Conservation (phyloP, 2,329 filamentous ascomycete genomes). For the Magnaporthiopsis rhizophila region DNA sequence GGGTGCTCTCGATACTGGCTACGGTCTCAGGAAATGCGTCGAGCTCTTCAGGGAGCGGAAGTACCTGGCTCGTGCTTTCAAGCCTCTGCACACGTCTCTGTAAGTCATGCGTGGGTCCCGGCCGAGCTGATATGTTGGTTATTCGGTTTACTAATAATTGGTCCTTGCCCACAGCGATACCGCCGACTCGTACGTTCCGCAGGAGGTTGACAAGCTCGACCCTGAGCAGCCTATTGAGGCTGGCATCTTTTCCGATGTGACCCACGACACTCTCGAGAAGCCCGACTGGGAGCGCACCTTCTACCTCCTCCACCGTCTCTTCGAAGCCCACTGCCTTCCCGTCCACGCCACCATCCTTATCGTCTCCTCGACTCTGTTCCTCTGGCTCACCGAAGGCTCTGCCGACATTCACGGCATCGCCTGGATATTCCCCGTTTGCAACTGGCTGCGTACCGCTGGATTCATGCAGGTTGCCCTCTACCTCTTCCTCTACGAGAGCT, state of each 20-base stretch:
- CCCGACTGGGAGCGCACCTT: slow-evolving; percentile 49
- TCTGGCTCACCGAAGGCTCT: slow-evolving; percentile 41
- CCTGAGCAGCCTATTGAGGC: slow-evolving; percentile 34
- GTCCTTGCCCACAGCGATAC: slow-evolving; percentile 27
- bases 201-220: slow-evolving; percentile 29
- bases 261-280: slow-evolving; percentile 39
- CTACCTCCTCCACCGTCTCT: slow-evolving; percentile 58
- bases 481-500: slow-evolving; percentile 59
- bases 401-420: slow-evolving; percentile 43
- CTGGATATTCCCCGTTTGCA: slow-evolving; percentile 54
- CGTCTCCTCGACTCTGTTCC: slow-evolving; percentile 53
- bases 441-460: slow-evolving; percentile 49
- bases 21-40: slow-evolving; percentile 49
- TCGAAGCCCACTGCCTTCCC: slow-evolving; percentile 66
- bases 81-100: slow-evolving; percentile 45
- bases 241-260: slow-evolving; percentile 48
- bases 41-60: slow-evolving; percentile 51
- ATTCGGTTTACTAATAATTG: background rate
- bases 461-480: slow-evolving; percentile 57
- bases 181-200: slow-evolving; percentile 39
- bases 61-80: slow-evolving; percentile 45
- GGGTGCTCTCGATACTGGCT: slow-evolving; percentile 64
- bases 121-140: background rate
- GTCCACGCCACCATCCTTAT: slow-evolving; percentile 60
- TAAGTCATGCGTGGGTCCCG: slow-evolving; percentile 16